These are phyloP conservation scores for Trichoderma polysporum DNA, from an alignment of 2,329 filamentous ascomycete genomes.

Conservation along the genomic window DNA sequence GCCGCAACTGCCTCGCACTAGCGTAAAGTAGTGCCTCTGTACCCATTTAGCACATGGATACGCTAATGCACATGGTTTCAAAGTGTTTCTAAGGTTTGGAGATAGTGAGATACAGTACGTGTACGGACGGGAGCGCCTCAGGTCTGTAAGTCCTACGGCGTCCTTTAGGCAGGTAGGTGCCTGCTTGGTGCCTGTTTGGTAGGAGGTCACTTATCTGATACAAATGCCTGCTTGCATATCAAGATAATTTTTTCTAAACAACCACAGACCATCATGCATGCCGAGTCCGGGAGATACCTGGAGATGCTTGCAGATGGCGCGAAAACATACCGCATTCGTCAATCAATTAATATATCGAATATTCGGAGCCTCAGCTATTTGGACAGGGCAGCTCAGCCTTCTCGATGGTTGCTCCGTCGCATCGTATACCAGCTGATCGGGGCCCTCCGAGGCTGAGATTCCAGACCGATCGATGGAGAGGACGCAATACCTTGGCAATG, in stretches of 20 bases:
- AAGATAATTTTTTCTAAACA: neutral
- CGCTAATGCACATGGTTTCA: neutral
- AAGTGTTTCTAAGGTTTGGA: neutral
- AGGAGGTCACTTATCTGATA: no score
- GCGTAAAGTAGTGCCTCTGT: neutral
- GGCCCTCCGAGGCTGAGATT: conserved; percentile 4
- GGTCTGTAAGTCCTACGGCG: neutral
- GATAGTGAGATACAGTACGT: conserved; percentile 1
- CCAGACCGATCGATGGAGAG: conserved; percentile 6
- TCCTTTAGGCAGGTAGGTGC: neutral
- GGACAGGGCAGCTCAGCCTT: neutral
- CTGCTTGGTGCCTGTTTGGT: neutral
- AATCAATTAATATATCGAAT: neutral
- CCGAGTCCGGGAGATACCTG: no score
- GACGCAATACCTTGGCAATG: neutral
- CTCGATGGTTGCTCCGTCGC: neutral
- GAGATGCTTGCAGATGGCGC: neutral
- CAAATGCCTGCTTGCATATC: no score
- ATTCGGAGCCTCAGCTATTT: neutral
- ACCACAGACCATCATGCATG: neutral
- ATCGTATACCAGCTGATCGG: conserved; percentile 2
- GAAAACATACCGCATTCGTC: conserved; percentile 3
- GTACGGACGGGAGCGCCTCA: neutral
- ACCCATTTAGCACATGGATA: conserved; percentile 2
- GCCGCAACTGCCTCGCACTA: neutral